A percentile compares a stretch with the other conserved stretches of the same genome.
Conservation (phyloP, 352 stramenopile species). For the Pythium plurisporium region DNA sequence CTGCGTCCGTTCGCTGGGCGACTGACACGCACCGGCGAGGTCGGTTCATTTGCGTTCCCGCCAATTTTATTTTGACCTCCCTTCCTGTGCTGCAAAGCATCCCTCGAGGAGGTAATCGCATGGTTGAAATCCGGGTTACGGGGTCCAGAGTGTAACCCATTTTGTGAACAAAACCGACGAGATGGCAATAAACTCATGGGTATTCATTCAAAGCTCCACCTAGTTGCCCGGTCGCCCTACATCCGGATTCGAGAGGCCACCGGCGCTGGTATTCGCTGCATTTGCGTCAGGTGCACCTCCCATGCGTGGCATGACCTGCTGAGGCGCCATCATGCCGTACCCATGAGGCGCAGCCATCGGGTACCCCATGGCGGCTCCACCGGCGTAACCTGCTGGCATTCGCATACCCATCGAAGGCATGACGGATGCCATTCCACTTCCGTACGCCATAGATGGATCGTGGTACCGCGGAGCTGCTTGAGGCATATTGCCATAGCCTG, state of each 20-base stretch:
- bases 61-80: constrained; percentile 25
- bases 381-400: constrained; percentile 26
- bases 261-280: neutral
- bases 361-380: constrained; percentile 40
- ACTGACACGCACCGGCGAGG: neutral
- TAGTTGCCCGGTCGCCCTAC: constrained; percentile 1
- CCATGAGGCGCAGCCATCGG: constrained; percentile 34
- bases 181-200: neutral
- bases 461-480: constrained; percentile 7
- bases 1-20: neutral
- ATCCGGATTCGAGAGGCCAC: neutral
- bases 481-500: constrained; percentile 17
- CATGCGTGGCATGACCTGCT: constrained; percentile 36
- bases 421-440: constrained; percentile 8
- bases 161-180: neutral
- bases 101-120: neutral
- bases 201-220: neutral
- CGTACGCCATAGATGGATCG: constrained; percentile 20
- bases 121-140: constrained; percentile 2
- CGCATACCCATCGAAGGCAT: constrained; percentile 23
- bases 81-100: neutral
- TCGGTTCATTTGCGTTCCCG: constrained; percentile 19
- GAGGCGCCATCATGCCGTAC: constrained; percentile 46
- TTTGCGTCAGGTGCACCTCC: neutral
- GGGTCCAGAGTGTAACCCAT: neutral